Base-by-base conservation (phyloP, 345 rosid genomes). In the Syzygium jambos region DNA sequence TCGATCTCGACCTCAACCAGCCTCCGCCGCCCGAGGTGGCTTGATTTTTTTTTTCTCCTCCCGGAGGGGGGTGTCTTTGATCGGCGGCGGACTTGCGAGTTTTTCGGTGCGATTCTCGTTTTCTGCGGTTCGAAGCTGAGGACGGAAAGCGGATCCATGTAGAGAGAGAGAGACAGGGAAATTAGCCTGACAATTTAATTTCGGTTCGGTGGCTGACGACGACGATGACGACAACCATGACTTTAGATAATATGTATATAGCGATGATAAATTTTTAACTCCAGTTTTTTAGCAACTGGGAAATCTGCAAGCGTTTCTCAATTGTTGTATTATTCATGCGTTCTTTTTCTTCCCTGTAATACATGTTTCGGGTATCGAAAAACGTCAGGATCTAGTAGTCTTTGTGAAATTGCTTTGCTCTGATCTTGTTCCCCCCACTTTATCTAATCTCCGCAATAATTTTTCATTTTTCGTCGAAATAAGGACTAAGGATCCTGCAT, bases 1-100 rank as follows among this genome's bases (percentile, higher is more conserved):
- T 89, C 9, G 89, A 89, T 53, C 90, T 91, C 57, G 91, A 91
- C 84, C 92, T 92, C 12, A 92, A 92, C 87, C 87, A 87, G 25
- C 85, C 91, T 41, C 89, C 93, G 38, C 93, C 91, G 15, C 65
- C 91, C 0, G 91, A 91, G 85, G 90, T 59, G 2, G 89, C 90
- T 13, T 91, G 87, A 88, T 43, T 57, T 22, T 38, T 30, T 30
- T 51, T 11, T 7, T 38, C 2, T 8, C 54, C 52, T 29, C 43
- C 65, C 15, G 29, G 14, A 11, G 15, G 13, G 63, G 9, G 23
- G 51, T n/a, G 19, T 22, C 53, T 19, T 19, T 1, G 27, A 49
- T 34, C 27, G 65, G n/a, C 49, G 63, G 85, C 85, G 65, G 49
- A 51, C 52, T 51, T 53, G 85, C 84, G 68, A 41, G 13, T 86